Evolutionary conservation across 441 rosid genomes (phyloP), one percentile per base, ranked within the genome.

Genomic region (Cnidoscolus chayamansa): DNA sequence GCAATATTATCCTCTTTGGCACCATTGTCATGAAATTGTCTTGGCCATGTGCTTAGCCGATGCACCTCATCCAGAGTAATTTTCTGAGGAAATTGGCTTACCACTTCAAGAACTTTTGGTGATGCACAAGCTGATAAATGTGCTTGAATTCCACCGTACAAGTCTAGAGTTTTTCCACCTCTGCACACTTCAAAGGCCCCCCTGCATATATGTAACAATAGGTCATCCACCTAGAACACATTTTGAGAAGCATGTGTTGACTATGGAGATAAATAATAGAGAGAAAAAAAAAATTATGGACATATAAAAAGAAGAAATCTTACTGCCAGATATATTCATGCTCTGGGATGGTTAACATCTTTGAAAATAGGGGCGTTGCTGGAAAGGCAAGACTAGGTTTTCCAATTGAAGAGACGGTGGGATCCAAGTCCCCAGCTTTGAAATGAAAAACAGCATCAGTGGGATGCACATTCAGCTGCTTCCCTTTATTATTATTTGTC

Each of bases 281-380:
- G 25, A 59, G 50, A 8, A 55, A 71, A 72, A 61, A 49, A 66
- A 43, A 35, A 57, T 32, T 12, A 70, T 15, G 25, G 20, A 73
- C 56, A 17, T 51, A 72, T n/a, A n/a, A 11, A 65, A 40, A 72
- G 50, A 65, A 75, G 50, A 72, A 72, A 81, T 71, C 97, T 43
- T 92, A 96, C 99, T 85, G 96, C 98, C 99, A 96, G 73, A 92
- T 85, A 76, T 65, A 88, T 53, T 90, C 92, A 83, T 86, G 91
- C 81, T 89, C 96, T 43, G 99, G 98, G 66, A 96, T 83, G 71
- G 85, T 84, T 51, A 86, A 79, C 72, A 71, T 82, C 78, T 77
- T 83, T 45, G 65, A 43, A 76, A 78, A 64, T 72, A 70, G 62
- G 72, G 86, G 72, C 7, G 62, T 9, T 40, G 85, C 55, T 43